phyloP scores from a whole-genome alignment of 352 stramenopile species.

The Phytopythium helicoides region DNA sequence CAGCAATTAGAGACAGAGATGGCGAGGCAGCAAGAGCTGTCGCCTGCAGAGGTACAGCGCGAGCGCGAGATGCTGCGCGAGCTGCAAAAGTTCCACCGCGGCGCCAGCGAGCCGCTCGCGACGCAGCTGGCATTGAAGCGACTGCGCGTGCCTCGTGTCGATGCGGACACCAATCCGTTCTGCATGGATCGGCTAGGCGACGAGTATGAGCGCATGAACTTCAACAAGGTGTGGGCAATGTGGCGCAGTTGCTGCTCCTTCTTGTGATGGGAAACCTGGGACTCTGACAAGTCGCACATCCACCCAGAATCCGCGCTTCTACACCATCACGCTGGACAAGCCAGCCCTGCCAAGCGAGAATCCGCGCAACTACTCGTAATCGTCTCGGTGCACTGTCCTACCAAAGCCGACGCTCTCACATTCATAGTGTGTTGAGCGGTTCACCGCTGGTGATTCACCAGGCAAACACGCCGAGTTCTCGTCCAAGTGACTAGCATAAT shows the following conservation, averaged over 20 bases:
- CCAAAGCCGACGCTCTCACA: constrained; percentile 8
- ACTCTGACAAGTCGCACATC: no score
- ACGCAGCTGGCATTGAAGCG: constrained; percentile 68
- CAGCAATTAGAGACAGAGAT: constrained; percentile 11
- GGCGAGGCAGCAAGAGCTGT: constrained; percentile 11
- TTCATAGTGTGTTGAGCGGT: constrained; percentile 27
- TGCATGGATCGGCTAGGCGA: constrained; percentile 72
- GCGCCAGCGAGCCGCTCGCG: constrained; percentile 28
- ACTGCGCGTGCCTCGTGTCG: constrained; percentile 49
- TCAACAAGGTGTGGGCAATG: no score
- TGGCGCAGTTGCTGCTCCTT: background rate
- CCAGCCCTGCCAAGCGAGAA: constrained; percentile 47
- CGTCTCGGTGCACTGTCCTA: background rate
- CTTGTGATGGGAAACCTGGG: constrained; percentile 8
- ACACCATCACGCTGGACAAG: constrained; percentile 48
- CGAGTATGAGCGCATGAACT: constrained; percentile 63
- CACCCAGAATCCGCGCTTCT: constrained; percentile 70
- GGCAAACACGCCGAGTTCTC: constrained; percentile 54
- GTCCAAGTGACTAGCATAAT: constrained; percentile 24
- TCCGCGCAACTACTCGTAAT: constrained; percentile 59
- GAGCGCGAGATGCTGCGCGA: constrained; percentile 72
- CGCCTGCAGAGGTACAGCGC: constrained; percentile 23
- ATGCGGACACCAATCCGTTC: constrained; percentile 69
- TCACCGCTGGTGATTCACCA: constrained; percentile 51
- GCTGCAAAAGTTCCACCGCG: constrained; percentile 63